A percentile compares a stretch with the other conserved stretches of the same genome.
phyloP scores from a whole-genome alignment of 768 basidiomycete species.

The Lentinula raphanica region DNA sequence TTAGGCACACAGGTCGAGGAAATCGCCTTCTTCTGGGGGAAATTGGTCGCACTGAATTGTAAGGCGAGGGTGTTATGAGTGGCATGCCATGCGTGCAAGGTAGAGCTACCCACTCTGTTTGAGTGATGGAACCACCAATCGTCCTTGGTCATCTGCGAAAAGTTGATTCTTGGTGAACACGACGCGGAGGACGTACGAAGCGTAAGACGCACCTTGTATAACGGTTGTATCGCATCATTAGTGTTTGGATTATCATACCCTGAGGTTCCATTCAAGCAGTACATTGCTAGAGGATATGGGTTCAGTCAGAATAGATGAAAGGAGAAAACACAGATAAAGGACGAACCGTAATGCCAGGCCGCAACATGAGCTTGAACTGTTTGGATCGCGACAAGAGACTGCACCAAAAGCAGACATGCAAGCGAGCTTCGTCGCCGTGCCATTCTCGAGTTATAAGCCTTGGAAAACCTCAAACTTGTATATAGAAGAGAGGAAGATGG shows the following conservation, averaged over 20 bases:
- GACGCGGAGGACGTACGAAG: background rate
- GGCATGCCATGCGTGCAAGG: too few species aligned
- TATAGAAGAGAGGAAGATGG: too few species aligned
- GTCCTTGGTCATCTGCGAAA: conserved; percentile 22
- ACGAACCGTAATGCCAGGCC: conserved; percentile 8
- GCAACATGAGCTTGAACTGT: conserved; percentile 6
- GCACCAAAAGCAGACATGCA: background rate
- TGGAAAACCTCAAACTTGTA: too few species aligned
- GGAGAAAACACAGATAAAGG: background rate
- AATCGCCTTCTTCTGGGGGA: conserved; percentile 36
- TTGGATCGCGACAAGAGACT: background rate
- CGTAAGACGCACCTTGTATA: conserved; percentile 24
- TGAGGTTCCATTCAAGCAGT: conserved; percentile 13
- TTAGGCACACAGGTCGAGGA: conserved; percentile 35
- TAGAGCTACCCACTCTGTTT: conserved; percentile 28
- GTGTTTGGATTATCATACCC: conserved; percentile 26
- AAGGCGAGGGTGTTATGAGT: background rate
- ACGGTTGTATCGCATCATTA: conserved; percentile 26
- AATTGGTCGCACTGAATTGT: conserved; percentile 38
- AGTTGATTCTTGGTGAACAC: background rate
- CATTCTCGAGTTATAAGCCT: background rate
- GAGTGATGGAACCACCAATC: conserved; percentile 42
- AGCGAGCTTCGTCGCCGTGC: background rate
- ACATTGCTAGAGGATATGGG: conserved; percentile 3
- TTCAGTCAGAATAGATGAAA: too few species aligned